Percentiles rank a stretch among this genome's conserved stretches.
Conservation (phyloP, 169 alveolate genomes). For the Plasmodium knowlesi region DNA sequence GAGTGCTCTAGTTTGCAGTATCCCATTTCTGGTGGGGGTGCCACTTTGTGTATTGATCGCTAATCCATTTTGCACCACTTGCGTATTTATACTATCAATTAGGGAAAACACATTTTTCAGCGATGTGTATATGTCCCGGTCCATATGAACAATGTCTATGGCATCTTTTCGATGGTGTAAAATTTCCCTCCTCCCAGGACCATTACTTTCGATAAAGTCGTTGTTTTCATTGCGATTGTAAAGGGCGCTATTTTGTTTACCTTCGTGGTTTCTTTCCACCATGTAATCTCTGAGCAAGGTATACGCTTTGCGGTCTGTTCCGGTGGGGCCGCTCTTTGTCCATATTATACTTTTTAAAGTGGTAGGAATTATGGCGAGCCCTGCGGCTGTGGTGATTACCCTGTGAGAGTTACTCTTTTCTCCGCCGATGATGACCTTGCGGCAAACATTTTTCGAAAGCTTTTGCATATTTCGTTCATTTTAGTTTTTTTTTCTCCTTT, state of each 20-base stretch:
- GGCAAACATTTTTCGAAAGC: constrained; percentile 40
- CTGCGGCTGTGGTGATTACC: not conserved
- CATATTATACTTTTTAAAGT: not conserved
- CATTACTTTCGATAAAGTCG: not conserved
- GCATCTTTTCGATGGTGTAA: not conserved
- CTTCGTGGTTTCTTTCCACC: not conserved
- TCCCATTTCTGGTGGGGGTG: not conserved
- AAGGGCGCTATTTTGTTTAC: not conserved
- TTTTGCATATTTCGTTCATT: constrained; percentile 73
- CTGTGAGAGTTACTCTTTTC: constrained; percentile 4
- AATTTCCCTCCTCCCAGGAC: not conserved
- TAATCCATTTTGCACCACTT: not conserved
- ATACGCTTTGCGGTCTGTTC: not conserved
- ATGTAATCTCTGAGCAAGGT: not conserved
- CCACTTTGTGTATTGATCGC: not conserved
- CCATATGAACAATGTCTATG: not conserved
- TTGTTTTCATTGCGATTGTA: not conserved
- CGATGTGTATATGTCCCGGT: not conserved
- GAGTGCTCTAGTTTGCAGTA: constrained; percentile 1
- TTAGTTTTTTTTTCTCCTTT: constrained; percentile 15
- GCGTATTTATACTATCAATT: constrained; percentile 23
- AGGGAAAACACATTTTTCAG: constrained; percentile 16
- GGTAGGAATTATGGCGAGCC: not conserved
- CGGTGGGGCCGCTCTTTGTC: not conserved
- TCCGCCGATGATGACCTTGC: not conserved